A percentile compares a stretch with the other conserved stretches of the same genome.
These are phyloP conservation scores for Clonostachys rosea DNA, from an alignment of 2,329 filamentous ascomycete genomes.

Conservation along the genomic window DNA sequence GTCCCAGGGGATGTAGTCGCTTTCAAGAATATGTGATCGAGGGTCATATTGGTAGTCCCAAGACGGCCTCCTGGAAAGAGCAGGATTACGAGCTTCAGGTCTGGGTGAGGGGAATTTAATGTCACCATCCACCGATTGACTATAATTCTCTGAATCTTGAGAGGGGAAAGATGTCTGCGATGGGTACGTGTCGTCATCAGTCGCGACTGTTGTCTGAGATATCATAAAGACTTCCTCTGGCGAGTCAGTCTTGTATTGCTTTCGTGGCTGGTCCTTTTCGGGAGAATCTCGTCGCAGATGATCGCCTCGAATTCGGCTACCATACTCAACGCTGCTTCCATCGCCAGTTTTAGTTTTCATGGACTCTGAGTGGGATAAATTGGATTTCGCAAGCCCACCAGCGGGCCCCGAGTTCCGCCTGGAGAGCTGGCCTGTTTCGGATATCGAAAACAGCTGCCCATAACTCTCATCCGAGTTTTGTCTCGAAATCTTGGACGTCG, in stretches of 20 bases:
- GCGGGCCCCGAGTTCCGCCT: background rate
- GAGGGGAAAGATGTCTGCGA: constrained; percentile 22
- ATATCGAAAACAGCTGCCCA: constrained; percentile 53
- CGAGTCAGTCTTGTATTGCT: constrained; percentile 14
- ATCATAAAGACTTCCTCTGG: constrained; percentile 35
- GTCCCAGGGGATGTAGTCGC: constrained; percentile 55
- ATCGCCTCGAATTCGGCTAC: constrained; percentile 39
- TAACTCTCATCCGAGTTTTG: constrained; percentile 58
- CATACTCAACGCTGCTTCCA: constrained; percentile 31
- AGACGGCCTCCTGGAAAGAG: too few species aligned
- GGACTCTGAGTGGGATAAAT: background rate
- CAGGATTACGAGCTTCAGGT: too few species aligned
- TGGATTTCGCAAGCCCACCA: too few species aligned
- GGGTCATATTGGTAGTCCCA: constrained; percentile 17
- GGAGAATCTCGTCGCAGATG: constrained; percentile 16
- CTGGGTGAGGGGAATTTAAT: too few species aligned
- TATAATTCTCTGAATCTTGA: constrained; percentile 19
- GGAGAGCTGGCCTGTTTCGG: constrained; percentile 30
- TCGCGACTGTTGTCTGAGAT: constrained; percentile 37
- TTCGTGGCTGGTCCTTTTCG: background rate
- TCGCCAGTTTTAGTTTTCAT: constrained; percentile 1
- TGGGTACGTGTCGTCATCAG: constrained; percentile 21
- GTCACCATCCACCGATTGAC: too few species aligned
- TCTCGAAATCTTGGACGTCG: constrained; percentile 20
- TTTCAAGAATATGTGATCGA: constrained; percentile 42